Base-by-base conservation (phyloP, 2,329 filamentous ascomycete genomes). In the Pestalotiopsis sp. region DNA sequence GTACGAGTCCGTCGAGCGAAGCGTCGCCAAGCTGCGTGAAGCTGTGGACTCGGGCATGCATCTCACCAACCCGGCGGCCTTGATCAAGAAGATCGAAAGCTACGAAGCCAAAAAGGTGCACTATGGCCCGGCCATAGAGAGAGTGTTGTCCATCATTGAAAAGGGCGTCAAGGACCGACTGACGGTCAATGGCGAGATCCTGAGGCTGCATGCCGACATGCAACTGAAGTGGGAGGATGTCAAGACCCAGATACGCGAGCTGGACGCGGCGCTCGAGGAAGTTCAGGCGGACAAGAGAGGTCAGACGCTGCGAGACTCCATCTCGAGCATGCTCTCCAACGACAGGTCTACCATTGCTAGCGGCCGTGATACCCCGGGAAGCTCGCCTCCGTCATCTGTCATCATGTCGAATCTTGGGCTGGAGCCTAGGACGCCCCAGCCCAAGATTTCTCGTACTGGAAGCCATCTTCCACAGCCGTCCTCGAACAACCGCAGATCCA, bases 91-190 rank as follows among this genome's bases (percentile, higher is more conserved):
- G 79, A 90, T 97, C 57, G 94, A 97, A 79, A 97, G 88, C 74
- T 99, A 97, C 79, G 95, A 98, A 78, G 93, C 93, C 58, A 99
- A 98, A 85, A 97, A 95, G 80, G 90, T 90, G 69, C 95, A 98
- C 78, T 99, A 98, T 76, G 92, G 94, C 1, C 93, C 95, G 11
- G 95, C 96, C 1, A 97, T 99, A 77, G 93, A 96, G 77, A 89
- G 95, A 57, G 94, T 99, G 7, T 82, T 98, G 20, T 91, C 92
- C 52, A 97, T 98, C 77, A 98, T 98, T 64, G 94, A 98, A 74
- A 95, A 94, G 77, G 96, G 96, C n/a, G 92, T 98, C 75, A 93
- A 93, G 77, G 94, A 98, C 76, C 90, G 96, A n/a, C 85, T 98
- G 64, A 98, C 96, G 0, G 94, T 98, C 67, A 98, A 99, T 77